These are phyloP conservation scores for Neurospora tetraspora DNA, from an alignment of 495 filamentous ascomycete species.

Conservation along the genomic window DNA sequence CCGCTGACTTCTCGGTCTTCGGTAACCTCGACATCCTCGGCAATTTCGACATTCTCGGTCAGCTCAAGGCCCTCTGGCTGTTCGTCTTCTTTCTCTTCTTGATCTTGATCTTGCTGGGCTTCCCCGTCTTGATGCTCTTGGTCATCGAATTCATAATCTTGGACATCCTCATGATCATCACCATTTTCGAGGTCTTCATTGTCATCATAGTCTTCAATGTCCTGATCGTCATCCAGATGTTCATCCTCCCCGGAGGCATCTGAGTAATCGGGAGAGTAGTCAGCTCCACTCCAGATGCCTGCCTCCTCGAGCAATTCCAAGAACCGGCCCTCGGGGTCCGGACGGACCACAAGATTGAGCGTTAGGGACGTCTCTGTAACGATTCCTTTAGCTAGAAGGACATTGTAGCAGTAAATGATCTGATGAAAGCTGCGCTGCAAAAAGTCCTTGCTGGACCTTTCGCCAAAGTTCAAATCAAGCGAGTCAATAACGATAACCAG, in stretches of 20 bases:
- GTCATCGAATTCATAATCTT: slow-evolving; percentile 8
- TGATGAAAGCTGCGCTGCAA: slow-evolving; percentile 36
- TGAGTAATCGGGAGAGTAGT: neutral
- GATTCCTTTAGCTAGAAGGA: slow-evolving; percentile 10
- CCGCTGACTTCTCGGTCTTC: slow-evolving; percentile 1
- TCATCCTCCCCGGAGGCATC: slow-evolving; percentile 6
- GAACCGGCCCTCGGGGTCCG: slow-evolving; percentile 19
- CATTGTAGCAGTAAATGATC: slow-evolving; percentile 17
- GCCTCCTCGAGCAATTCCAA: slow-evolving; percentile 14
- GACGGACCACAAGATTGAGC: slow-evolving; percentile 15
- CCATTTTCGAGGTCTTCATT: slow-evolving; percentile 7
- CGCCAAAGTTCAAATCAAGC: slow-evolving; percentile 59
- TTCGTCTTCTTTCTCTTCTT: slow-evolving; percentile 36
- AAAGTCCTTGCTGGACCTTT: slow-evolving; percentile 31
- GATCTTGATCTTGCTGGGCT: neutral
- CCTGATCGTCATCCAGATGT: neutral
- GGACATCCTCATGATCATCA: slow-evolving; percentile 15
- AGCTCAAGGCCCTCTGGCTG: neutral
- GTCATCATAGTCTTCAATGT: neutral
- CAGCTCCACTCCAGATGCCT: slow-evolving; percentile 1
- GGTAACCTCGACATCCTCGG: slow-evolving; percentile 5
- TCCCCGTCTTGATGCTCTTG: neutral
- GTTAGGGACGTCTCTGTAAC: slow-evolving; percentile 19
- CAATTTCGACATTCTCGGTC: slow-evolving; percentile 17
- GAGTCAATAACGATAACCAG: slow-evolving; percentile 57